Conservation (phyloP, 371 early-diverging fungal genomes). For the Choanephora cucurbitarum region DNA sequence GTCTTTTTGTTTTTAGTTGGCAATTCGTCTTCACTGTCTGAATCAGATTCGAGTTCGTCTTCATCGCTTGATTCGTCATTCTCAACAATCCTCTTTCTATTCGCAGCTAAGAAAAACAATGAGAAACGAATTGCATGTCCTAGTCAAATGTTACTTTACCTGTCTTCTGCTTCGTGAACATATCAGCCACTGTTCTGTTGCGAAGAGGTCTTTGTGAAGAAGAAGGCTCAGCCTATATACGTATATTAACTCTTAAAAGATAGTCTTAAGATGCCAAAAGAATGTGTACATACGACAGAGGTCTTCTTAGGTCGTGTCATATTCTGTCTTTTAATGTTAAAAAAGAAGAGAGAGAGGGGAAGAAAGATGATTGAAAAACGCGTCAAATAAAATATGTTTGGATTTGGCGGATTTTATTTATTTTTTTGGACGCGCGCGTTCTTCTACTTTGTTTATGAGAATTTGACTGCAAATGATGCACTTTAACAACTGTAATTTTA, state of each 20-base stretch:
- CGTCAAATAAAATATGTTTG: too few relatives aligned
- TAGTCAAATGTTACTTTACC: not conserved
- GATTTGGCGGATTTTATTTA: too few relatives aligned
- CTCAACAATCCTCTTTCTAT: conserved; percentile 9
- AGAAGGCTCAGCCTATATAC: not conserved
- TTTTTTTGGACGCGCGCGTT: too few relatives aligned
- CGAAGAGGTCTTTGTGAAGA: conserved; percentile 24
- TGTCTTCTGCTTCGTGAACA: conserved; percentile 30
- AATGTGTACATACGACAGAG: not conserved
- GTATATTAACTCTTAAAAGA: not conserved
- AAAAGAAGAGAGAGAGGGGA: too few relatives aligned
- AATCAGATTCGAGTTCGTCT: conserved; percentile 26
- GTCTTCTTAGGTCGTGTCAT: conserved; percentile 7
- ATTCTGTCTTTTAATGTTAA: not conserved
- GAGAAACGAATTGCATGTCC: not conserved
- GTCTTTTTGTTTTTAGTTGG: conserved; percentile 7
- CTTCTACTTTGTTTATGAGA: too few relatives aligned
- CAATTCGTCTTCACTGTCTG: conserved; percentile 16
- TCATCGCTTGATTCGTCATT: conserved; percentile 19
- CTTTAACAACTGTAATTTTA: too few relatives aligned
- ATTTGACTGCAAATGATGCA: too few relatives aligned
- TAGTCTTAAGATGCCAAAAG: not conserved
- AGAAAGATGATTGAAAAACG: too few relatives aligned
- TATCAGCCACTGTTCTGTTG: conserved; percentile 28
- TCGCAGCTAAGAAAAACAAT: conserved; percentile 11